Base-by-base conservation (phyloP, 2,329 filamentous ascomycete genomes). In the Trichoderma sp. region DNA sequence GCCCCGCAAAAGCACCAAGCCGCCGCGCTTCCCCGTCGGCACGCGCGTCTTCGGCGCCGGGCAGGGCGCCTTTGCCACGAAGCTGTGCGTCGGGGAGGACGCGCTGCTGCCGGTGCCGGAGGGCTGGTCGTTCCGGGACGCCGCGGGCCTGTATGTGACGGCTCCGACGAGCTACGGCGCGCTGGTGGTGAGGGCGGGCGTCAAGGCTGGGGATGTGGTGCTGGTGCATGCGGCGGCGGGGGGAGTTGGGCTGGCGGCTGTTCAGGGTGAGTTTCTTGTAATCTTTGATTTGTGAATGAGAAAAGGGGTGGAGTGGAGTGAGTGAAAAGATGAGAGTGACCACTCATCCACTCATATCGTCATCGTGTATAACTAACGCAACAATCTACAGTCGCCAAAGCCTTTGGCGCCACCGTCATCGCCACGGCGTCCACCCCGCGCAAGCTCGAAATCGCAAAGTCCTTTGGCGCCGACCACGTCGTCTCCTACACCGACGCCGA, bases 201-300 rank as follows among this genome's bases (percentile, higher is more conserved):
- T 97, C 53, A 91, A 93, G 80, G 81, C 87, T 49, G 94, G 94
- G 0, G 95, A 98, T 75, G 91, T 88, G 80, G 94, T 97, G 1
- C 88, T 98, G 10, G 89, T 98, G 16, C 95, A 98, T 77, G 95
- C 95, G 1, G 95, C 94, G 0, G 95, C 95, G 0, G 95, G 95
- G 2, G 95, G 95, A 19, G 95, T 97, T 13, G 95, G 95, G 0
- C 83, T 97, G 1, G 93, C 94, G 1, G 95, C 95, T 5, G 94
- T 98, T 29, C 95, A 97, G 79, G 89, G 82, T 84, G 60, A 62
- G 80, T 68, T 29, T 19, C 6, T 52, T 29, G 14, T 29, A 13
- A 13, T 49, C 13, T 33, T 21, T 27, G 14, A 1, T 47, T 24
- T 57, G 37, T 24, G 49, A n/a, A 29, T 47, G 33, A 31, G 11